phyloP scores from a whole-genome alignment of 768 basidiomycete species.

The Pholiota microspora region DNA sequence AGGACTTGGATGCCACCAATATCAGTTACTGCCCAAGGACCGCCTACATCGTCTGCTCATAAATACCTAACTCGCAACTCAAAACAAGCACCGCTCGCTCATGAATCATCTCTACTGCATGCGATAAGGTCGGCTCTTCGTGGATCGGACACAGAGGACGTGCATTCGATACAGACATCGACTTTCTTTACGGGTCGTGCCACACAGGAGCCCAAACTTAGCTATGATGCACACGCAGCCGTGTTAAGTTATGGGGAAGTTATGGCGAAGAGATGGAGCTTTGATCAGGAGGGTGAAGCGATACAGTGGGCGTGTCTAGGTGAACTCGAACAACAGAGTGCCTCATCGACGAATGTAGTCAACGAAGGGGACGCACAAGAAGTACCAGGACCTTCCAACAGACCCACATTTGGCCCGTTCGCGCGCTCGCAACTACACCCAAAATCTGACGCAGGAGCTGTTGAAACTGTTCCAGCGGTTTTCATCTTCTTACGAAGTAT shows the following conservation, averaged over 20 bases:
- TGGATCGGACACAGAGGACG: slow-evolving; percentile 44
- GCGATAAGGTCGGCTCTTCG: slow-evolving; percentile 61
- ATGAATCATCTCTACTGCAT: slow-evolving; percentile 44
- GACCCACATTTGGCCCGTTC: slow-evolving; percentile 58
- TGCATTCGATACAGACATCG: slow-evolving; percentile 40
- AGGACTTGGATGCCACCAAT: slow-evolving; percentile 26
- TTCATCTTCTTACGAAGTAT: slow-evolving; percentile 79
- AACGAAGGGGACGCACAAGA: slow-evolving; percentile 29
- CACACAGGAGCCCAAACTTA: slow-evolving; percentile 55
- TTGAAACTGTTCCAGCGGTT: slow-evolving; percentile 50
- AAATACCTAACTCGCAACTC: slow-evolving; percentile 35
- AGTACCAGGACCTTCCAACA: slow-evolving; percentile 11
- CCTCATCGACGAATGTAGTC: slow-evolving; percentile 26
- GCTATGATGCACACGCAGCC: slow-evolving; percentile 67
- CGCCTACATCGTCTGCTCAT: slow-evolving; percentile 41
- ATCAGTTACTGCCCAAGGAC: slow-evolving; percentile 40
- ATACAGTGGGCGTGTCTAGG: slow-evolving; percentile 84
- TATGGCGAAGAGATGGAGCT: slow-evolving; percentile 72
- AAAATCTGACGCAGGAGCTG: slow-evolving; percentile 29
- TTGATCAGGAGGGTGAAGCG: slow-evolving; percentile 65
- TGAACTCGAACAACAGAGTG: slow-evolving; percentile 45
- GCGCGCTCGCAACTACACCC: slow-evolving; percentile 39
- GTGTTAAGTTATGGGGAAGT: slow-evolving; percentile 66
- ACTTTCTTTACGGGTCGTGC: slow-evolving; percentile 38
- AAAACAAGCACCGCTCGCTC: slow-evolving; percentile 15